Evolutionary conservation across 495 filamentous ascomycete species (phyloP), one percentile per base, ranked within the genome.

Genomic region (Pseudotulostoma volvatum): DNA sequence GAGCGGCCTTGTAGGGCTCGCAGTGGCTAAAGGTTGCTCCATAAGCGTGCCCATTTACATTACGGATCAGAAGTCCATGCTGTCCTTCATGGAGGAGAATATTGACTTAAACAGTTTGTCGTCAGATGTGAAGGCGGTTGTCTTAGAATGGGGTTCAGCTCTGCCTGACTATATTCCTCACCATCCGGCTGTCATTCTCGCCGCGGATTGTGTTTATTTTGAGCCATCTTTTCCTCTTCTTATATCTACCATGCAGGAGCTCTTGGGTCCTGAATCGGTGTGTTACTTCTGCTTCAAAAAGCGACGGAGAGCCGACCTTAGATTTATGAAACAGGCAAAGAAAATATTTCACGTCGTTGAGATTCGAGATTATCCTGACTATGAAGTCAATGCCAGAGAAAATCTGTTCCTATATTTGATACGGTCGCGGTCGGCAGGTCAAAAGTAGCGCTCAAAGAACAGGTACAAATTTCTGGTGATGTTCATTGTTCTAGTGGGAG

Each of bases 221-320:
- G 88, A 97, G 55, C 84, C 88, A 2, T 81, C 87, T 2, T 96
- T 96, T 53, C 85, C 86, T 32, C 66, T 93, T 19, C 66, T 97
- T 21, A 67, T 86, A 46, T 57, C 74, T 43, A 95, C 90, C n/a
- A 54, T 97, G 45, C 56, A 68, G 39, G 68, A 73, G 33, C 59
- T 82, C 39, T 48, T 81, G 30, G 66, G 64, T 13, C 61, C 71
- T 1, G 47, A 64, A 9, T 70, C 84, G 1, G 64, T 81, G 3
- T 76, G 87, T 48, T 95, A 83, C 57, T 97, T 97, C 63, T 96
- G 88, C 61, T 94, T 82, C 62, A 95, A 93, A 62, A 85, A 78
- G 59, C 68, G 90, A 44, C 72, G 90, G 46, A 68, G 77, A 42
- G 81, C 78, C 36, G 81, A 86, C 48, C 60, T 77, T 53, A 71